Conservation (phyloP, 495 filamentous ascomycete species). For the Trichoderma virens region DNA sequence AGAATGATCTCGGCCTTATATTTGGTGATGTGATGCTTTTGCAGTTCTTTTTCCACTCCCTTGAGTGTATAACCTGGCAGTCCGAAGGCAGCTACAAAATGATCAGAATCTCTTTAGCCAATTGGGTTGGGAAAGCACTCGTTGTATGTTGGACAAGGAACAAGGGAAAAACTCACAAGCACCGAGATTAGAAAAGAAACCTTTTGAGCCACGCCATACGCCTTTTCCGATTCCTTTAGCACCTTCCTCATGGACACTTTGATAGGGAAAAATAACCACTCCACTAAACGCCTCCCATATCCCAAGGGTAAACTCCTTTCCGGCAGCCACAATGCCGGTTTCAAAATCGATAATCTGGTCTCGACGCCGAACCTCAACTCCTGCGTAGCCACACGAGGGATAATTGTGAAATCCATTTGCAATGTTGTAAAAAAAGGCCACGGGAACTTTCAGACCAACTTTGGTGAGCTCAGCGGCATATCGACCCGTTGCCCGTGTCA, state of each 20-base stretch:
- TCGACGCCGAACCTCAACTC: background rate
- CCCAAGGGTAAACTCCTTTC: background rate
- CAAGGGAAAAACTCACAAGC: slow-evolving; percentile 3
- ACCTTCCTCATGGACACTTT: background rate
- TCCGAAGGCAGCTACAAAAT: background rate
- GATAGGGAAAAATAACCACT: background rate
- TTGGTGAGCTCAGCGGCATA: background rate
- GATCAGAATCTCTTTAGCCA: background rate
- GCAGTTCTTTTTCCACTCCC: slow-evolving; percentile 1
- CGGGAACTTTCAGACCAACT: background rate
- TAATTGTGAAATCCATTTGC: slow-evolving; percentile 6
- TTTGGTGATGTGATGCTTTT: slow-evolving; percentile 1
- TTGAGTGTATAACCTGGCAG: background rate
- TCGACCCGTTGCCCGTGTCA: background rate
- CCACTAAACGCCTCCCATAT: background rate
- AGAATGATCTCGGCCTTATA: background rate
- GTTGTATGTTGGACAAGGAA: too few species aligned
- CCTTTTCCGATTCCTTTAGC: background rate
- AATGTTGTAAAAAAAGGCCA: background rate
- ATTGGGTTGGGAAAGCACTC: too few species aligned
- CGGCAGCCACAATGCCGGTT: background rate
- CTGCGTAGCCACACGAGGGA: background rate
- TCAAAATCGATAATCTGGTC: background rate
- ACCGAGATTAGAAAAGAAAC: background rate
- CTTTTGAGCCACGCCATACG: background rate